Evolutionary conservation across 805 yeast genomes (phyloP), one percentile per base, ranked within the genome.

Genomic region (Millerago galiae): DNA sequence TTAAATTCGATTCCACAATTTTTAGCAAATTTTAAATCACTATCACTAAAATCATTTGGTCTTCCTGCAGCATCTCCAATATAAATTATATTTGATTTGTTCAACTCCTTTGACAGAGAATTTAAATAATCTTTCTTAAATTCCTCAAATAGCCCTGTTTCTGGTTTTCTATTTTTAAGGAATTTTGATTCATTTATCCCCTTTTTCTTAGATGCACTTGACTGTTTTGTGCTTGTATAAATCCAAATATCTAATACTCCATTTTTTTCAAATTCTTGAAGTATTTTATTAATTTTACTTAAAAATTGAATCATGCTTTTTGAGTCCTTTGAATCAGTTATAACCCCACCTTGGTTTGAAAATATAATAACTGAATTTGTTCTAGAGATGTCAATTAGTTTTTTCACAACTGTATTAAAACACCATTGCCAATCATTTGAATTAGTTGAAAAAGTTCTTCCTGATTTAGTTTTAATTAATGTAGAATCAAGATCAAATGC

Each of bases 41-140:
- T 75, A 52, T 85, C 89, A 68, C 93, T 85, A 57, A 82, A 84
- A 60, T 91, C 98, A 0, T 56, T 60, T 2, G 58, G 54, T 41
- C 98, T 68, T 1, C 98, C 99, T 7, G 96, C 98, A 0, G 98
- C 98, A 65, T 91, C 99, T 6, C 99, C 99, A n/a, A 89, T 90
- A 59, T 65, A 93, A 41, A 80, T 68, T 39, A 86, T 75, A 9
- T 61, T 49, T 0, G 56, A 79, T 2, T 79, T 51, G 8, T 44
- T 43, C 0, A 49, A 47, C 3, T 56, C 53, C 4, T 26, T 31
- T 18, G 18, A 25, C 13, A 12, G 13, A 5, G 26, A 11, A 0
- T 38, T 29, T 12, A 26, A 44, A 12, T 77, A 46, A 50, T 74
- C 80, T 13, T 59, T 52, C 7, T 53, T 45, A 28, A 84, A 65